Conservation (phyloP, 31 red algal species). For the Porphyra umbilicalis region DNA sequence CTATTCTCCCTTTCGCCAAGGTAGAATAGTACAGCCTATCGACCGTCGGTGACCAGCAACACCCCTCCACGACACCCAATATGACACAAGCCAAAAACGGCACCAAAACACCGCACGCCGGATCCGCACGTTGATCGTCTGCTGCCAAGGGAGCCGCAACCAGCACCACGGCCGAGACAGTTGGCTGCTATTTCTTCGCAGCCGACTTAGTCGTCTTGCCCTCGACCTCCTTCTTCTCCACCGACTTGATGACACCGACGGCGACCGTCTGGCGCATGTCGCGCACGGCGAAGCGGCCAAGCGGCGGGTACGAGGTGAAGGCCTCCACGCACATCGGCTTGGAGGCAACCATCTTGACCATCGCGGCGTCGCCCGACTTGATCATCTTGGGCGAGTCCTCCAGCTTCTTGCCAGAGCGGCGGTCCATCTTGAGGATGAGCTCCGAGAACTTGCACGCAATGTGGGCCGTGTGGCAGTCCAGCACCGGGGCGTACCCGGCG, state of each 20-base stretch:
- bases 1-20: not conserved
- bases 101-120: not conserved
- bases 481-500: conserved; percentile 90
- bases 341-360: conserved; percentile 46
- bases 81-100: not conserved
- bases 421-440: conserved; percentile 85
- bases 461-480: conserved; percentile 74
- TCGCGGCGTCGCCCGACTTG: conserved; percentile 40
- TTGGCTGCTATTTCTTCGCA: conserved; percentile 14
- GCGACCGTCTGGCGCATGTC: conserved; percentile 57
- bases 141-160: not conserved
- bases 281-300: conserved; percentile 46
- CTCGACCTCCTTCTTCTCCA: conserved; percentile 48
- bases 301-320: conserved; percentile 43
- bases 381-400: conserved; percentile 38
- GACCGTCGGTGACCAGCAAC: not conserved
- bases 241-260: conserved; percentile 53
- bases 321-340: conserved; percentile 55
- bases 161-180: not conserved
- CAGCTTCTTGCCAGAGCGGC: conserved; percentile 40
- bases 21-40: not conserved
- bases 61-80: not conserved
- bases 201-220: conserved; percentile 46
- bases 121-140: not conserved
- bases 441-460: conserved; percentile 84